Evolutionary conservation across 106 monocot genomes (phyloP).

Genomic region (Phalaenopsis aphrodite): DNA sequence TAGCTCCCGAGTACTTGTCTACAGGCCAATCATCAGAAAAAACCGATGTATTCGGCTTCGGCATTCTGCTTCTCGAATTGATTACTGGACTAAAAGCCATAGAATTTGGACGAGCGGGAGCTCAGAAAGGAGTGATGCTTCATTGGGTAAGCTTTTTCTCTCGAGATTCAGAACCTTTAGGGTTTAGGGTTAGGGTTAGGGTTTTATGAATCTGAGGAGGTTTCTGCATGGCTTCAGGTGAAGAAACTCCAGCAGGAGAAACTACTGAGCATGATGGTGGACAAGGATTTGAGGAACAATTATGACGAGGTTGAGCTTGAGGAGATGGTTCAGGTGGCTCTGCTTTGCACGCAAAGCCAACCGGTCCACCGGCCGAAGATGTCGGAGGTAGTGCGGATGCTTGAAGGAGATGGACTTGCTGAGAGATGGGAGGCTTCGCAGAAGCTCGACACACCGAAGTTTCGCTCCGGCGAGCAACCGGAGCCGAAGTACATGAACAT

Average conservation of each 20-base stretch:
- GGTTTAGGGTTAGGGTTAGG: background rate
- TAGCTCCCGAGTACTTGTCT: conserved; percentile 90
- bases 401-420: conserved; percentile 89
- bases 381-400: conserved; percentile 88
- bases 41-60: conserved; percentile 95
- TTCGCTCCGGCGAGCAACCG: conserved; percentile 35
- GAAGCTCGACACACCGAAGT: conserved; percentile 41
- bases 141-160: conserved; percentile 62
- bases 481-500: conserved; percentile 46
- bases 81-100: conserved; percentile 89
- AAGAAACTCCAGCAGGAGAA: conserved; percentile 84
- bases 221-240: conserved; percentile 37
- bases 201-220: background rate
- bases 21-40: conserved; percentile 97
- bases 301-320: conserved; percentile 71
- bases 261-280: conserved; percentile 61
- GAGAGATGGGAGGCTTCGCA: conserved; percentile 92
- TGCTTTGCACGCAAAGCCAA: conserved; percentile 79
- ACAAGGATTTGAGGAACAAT: conserved; percentile 69
- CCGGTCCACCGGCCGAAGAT: conserved; percentile 87
- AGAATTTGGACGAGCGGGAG: conserved; percentile 62
- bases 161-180: background rate
- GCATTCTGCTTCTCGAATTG: conserved; percentile 81
- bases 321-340: conserved; percentile 93
- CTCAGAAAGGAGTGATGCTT: conserved; percentile 90